Evolutionary conservation across 495 filamentous ascomycete genomes (phyloP), one percentile per base, ranked within the genome.

Genomic region (Penicillium verhagenii): DNA sequence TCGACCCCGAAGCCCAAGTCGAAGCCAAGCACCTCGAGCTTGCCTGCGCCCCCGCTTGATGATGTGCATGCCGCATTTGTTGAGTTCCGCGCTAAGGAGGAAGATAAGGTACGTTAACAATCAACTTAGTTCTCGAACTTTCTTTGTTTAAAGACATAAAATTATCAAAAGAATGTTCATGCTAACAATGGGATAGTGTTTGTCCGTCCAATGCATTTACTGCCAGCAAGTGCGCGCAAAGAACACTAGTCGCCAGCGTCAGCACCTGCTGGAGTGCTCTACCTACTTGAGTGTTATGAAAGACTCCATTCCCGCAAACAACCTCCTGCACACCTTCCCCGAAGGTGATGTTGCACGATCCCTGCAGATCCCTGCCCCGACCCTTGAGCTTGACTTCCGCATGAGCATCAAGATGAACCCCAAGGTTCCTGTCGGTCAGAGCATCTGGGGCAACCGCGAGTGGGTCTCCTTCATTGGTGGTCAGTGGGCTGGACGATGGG

Each of bases 371-470:
- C 79, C 79, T 16, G 76, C 74, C n/a, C 83, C 83, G 0, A 69
- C 71, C 14, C 72, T 85, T 11, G 79, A 84, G 56, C 69, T 83
- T 42, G 82, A 86, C 57, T 86, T 86, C 65, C 81, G 82, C 51
- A 82, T 86, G 76, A 82, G 78, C 64, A 78, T 86, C 47, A 77
- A 80, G 56, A 65, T 84, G 67, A 85, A 82, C 58, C 74, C 81
- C 1, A 80, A 80, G 57, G 79, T 83, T 24, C 69, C 72, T 1
- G 75, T 84, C 7, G 77, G 79, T 4, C 72, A 66, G 13, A 76
- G 79, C 37, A 70, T 82, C 37, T 81, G 78, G 74, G 82, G 81
- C 23, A 73, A 80, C 49, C 72, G 82, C 46, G 82, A 85, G 47
- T 82, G 77, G 78, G 75, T 84, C 14, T 82, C 80, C 20, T 79